Percentiles rank a stretch among this genome's conserved stretches.
These are phyloP conservation scores for Candida montana DNA, from an alignment of 805 yeast genomes.

Conservation along the genomic window DNA sequence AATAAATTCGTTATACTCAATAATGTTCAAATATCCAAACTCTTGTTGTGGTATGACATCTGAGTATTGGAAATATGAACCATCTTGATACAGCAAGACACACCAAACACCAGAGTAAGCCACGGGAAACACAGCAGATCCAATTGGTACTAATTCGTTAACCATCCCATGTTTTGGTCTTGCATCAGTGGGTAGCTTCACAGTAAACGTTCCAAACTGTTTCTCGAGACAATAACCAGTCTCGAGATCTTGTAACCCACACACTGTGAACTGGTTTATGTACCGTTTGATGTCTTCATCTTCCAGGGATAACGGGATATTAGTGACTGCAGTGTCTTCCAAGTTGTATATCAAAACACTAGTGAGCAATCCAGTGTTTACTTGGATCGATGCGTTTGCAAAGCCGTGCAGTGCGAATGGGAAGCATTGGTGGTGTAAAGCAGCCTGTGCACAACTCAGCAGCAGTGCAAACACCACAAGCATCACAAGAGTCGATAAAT, in stretches of 20 bases:
- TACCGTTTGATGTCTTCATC: conserved; percentile 6
- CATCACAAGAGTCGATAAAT: too few species aligned
- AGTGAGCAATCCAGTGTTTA: neutral
- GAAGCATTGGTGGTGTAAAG: conserved; percentile 5
- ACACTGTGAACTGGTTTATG: conserved; percentile 4
- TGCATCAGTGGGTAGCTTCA: neutral
- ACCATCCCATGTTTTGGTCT: neutral
- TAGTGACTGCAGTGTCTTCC: conserved; percentile 2
- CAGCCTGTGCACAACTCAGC: neutral
- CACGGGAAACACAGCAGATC: neutral
- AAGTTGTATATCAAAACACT: conserved; percentile 6
- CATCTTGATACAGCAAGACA: conserved; percentile 9
- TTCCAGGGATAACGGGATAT: conserved; percentile 1
- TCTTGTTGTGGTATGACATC: neutral
- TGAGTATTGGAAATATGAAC: neutral
- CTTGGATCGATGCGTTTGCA: neutral
- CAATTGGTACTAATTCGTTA: neutral
- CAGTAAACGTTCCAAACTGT: conserved; percentile 3
- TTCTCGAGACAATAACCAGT: neutral
- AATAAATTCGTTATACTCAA: conserved; percentile 2
- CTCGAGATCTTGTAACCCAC: conserved; percentile 9
- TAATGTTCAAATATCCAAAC: conserved; percentile 5
- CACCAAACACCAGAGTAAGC: conserved; percentile 11
- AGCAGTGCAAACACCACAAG: too few species aligned
- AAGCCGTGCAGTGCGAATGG: neutral